Evolutionary conservation across 768 basidiomycete genomes (phyloP).

Genomic region (Calocera viscosa): DNA sequence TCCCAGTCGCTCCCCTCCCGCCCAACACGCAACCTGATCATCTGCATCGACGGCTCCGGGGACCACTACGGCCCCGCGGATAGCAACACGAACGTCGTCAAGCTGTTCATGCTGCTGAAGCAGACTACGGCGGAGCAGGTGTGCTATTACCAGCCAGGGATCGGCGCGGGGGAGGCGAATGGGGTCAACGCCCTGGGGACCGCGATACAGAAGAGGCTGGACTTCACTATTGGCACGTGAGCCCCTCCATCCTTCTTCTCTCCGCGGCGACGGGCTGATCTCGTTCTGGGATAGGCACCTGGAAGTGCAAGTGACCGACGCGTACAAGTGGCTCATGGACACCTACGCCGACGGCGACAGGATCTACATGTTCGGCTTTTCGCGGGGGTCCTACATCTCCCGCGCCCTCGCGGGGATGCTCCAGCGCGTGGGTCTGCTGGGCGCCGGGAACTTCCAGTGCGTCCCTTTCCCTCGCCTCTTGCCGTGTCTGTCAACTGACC

Average conservation of each 20-base stretch:
- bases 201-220: not conserved
- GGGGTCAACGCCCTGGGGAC: not conserved
- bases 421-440: slow-evolving; percentile 8
- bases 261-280: not conserved
- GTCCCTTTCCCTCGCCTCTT: not conserved
- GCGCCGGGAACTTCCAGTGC: not conserved
- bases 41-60: slow-evolving; percentile 5
- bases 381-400: slow-evolving; percentile 16
- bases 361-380: slow-evolving; percentile 17
- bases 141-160: slow-evolving; percentile 7
- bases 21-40: not conserved
- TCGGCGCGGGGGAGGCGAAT: slow-evolving; percentile 1
- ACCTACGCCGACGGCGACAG: slow-evolving; percentile 12
- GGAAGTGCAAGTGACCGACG: not conserved
- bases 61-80: not conserved
- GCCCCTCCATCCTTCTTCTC: not conserved
- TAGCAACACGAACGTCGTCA: not conserved
- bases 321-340: slow-evolving; percentile 7
- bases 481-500: no score
- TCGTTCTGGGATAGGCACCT: not conserved
- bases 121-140: not conserved
- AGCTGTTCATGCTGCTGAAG: not conserved
- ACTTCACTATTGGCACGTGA: not conserved
- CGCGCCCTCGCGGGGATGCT: slow-evolving; percentile 16
- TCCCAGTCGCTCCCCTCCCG: not conserved